Evolutionary conservation across 768 basidiomycete species (phyloP).

Genomic region (Pluteus cervinus): DNA sequence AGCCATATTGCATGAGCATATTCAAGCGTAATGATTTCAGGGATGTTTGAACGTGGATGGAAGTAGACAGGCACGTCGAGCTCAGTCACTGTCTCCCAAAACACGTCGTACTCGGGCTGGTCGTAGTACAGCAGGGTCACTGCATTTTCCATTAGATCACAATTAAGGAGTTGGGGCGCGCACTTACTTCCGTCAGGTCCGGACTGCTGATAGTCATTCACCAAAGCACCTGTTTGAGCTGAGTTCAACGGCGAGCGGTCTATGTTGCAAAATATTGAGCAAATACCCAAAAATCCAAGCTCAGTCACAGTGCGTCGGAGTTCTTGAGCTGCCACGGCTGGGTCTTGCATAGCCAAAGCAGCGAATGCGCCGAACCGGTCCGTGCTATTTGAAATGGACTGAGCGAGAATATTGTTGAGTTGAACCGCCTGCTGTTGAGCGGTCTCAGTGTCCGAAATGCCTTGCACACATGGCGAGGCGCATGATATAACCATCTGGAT

Average conservation of each 20-base stretch:
- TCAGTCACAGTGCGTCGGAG: conserved; percentile 32
- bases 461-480: conserved; percentile 31
- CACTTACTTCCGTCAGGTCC: conserved; percentile 29
- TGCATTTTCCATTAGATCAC: conserved; percentile 5
- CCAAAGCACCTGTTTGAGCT: conserved; percentile 22
- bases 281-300: conserved; percentile 31
- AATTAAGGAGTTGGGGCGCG: background rate
- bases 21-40: conserved; percentile 15
- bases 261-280: background rate
- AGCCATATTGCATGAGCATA: conserved; percentile 29
- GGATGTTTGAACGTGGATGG: conserved; percentile 27
- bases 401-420: conserved; percentile 31
- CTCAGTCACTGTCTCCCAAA: conserved; percentile 31
- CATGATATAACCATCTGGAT: conserved; percentile 35
- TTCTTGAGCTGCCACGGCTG: conserved; percentile 32
- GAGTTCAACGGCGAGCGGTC: background rate
- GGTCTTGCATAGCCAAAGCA: conserved; percentile 37
- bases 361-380: conserved; percentile 37
- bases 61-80: conserved; percentile 35
- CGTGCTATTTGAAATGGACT: conserved; percentile 31
- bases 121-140: conserved; percentile 32
- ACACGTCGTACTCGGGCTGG: conserved; percentile 31
- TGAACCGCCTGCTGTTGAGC: conserved; percentile 27
- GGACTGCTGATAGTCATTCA: conserved; percentile 40
- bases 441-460: conserved; percentile 24